Base-by-base conservation (phyloP, 2,329 filamentous ascomycete genomes). In the Didymosphaeria variabile region DNA sequence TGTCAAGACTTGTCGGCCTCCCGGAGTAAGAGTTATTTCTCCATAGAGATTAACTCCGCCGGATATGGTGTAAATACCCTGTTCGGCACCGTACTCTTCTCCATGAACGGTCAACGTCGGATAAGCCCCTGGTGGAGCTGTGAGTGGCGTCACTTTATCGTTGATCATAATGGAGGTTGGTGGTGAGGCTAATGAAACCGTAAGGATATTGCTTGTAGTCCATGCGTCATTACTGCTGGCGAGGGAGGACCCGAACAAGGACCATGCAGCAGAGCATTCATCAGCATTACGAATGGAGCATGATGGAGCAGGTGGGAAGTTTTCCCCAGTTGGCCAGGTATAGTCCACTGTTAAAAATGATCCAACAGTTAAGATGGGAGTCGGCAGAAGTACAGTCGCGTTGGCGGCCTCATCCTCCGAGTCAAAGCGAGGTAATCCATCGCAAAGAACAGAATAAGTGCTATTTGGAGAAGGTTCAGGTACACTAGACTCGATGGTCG, bases 131-230 rank as follows among this genome's bases (percentile, higher is more conserved):
- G 46, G 34, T 23, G 57, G 19, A 29, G 60, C 52, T 3, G 40
- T 47, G 21, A 62, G 36, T 19, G 60, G 60, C 17, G 51, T 59
- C 1, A 51, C 7, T 23, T 54, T 34, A n/a, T 51, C 38, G 36
- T 62, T 62, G 3, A 62, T 57, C 17, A 59, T 52, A 3, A 62
- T 29, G 6, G 56, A 44, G 9, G 46, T 59, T 3, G 60, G 60
- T 5, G 60, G 51, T 26, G 60, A 55, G 6, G 60, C 44, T 15
- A 62, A 15, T 9, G 60, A 62, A 2, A 62, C 34, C 12, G 60
- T 62, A 5, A 62, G 26, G 23, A 59, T 29, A 53, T 56, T 62
- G 2, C 7, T 50, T 3, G 59, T 34, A 13, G 15, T 13, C 55
- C 55, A 61, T 9, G 44, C 15, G 15, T 19, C 12, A 5, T 9